Percentiles rank a stretch among this genome's conserved stretches.
These are phyloP conservation scores for Eragrostis tef DNA, from an alignment of 202 grass and related monocot species.

Conservation along the genomic window DNA sequence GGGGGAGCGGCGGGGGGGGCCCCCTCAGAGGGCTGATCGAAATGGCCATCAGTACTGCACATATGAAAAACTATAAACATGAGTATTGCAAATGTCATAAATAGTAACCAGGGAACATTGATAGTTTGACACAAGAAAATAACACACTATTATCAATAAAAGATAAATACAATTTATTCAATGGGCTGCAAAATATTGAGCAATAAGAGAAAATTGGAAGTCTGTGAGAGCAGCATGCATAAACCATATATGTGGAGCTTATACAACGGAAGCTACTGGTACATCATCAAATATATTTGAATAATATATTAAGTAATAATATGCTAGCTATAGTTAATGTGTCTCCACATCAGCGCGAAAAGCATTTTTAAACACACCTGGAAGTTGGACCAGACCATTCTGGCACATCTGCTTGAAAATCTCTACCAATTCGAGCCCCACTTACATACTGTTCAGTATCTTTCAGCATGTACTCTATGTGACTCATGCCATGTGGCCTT, in stretches of 20 bases:
- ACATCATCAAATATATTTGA: slow-evolving; percentile 2
- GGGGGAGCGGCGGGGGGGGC: too few species aligned
- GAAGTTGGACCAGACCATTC: slow-evolving; percentile 69
- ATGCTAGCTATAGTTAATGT: not conserved
- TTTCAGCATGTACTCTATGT: slow-evolving; percentile 75
- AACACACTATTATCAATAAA: slow-evolving; percentile 27
- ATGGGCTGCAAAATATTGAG: not conserved
- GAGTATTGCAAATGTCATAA: slow-evolving; percentile 18
- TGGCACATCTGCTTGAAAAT: slow-evolving; percentile 81
- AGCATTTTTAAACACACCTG: slow-evolving; percentile 54
- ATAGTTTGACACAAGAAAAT: slow-evolving; percentile 6
- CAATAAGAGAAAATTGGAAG: not conserved
- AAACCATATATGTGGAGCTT: slow-evolving; percentile 6
- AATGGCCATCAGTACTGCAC: slow-evolving; percentile 59
- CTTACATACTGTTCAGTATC: slow-evolving; percentile 70
- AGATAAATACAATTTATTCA: slow-evolving; percentile 25
- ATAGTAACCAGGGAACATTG: not conserved
- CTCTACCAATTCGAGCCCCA: slow-evolving; percentile 69
- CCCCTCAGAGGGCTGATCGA: slow-evolving; percentile 51
- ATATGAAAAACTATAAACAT: slow-evolving; percentile 2
- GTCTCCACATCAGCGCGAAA: too few species aligned
- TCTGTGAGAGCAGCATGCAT: not conserved
- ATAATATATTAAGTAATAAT: not conserved
- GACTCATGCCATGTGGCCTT: slow-evolving; percentile 52
- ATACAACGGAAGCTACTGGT: not conserved